Percentiles rank a stretch among this genome's conserved stretches.
Evolutionary conservation across 768 basidiomycete genomes (phyloP).

Genomic region (Neoboletus subvelutipes): DNA sequence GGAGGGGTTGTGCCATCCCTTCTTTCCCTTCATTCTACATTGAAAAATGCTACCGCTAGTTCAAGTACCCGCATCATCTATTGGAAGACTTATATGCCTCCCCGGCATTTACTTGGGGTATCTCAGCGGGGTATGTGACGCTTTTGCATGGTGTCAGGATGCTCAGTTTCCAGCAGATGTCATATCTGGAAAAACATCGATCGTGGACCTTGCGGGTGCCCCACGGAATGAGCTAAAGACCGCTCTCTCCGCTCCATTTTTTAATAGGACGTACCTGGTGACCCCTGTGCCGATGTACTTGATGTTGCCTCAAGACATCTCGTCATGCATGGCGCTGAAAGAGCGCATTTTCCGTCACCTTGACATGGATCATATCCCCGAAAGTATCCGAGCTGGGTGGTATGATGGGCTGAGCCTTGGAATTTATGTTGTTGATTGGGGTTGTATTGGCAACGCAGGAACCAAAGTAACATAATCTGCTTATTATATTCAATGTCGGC

Average conservation of each 20-base stretch:
- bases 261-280: constrained; percentile 27
- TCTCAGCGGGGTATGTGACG: constrained; percentile 20
- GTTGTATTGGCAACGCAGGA: constrained; percentile 3
- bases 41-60: constrained; percentile 8
- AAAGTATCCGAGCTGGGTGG: constrained; percentile 30
- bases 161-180: constrained; percentile 24
- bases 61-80: constrained; percentile 27
- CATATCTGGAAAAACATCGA: constrained; percentile 14
- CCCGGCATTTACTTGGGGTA: constrained; percentile 36
- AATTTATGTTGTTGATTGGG: constrained; percentile 26
- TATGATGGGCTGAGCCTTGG: constrained; percentile 34
- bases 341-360: constrained; percentile 37
- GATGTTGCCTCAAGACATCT: constrained; percentile 15
- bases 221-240: constrained; percentile 16
- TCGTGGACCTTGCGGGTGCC: constrained; percentile 35
- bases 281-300: constrained; percentile 31
- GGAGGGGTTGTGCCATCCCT: constrained; percentile 43
- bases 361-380: constrained; percentile 37
- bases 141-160: neutral
- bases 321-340: constrained; percentile 26
- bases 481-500: neutral
- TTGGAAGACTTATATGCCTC: constrained; percentile 44
- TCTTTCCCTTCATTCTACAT: constrained; percentile 30
- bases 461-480: constrained; percentile 1
- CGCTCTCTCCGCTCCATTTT: constrained; percentile 13